Percentiles rank a stretch among this genome's conserved stretches.
Evolutionary conservation across 768 basidiomycete genomes (phyloP).

Genomic region (Naematelia encephala): DNA sequence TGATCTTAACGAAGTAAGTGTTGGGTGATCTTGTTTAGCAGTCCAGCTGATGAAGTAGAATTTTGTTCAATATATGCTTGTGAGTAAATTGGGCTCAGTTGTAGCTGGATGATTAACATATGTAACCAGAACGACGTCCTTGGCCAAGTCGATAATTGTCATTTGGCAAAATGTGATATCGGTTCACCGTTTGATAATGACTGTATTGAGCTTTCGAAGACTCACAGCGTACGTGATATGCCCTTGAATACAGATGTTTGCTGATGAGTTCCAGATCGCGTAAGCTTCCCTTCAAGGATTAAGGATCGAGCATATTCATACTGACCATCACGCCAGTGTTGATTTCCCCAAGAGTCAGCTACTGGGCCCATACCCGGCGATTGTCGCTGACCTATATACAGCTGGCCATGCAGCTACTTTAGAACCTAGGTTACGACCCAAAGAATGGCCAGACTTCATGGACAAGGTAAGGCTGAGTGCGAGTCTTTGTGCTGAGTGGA

Average conservation of each 20-base stretch:
- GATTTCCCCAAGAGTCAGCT: slow-evolving; percentile 49
- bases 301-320: background rate
- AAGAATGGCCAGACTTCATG: slow-evolving; percentile 49
- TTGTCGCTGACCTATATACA: slow-evolving; percentile 11
- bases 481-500: background rate
- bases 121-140: slow-evolving; percentile 45
- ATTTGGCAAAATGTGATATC: slow-evolving; percentile 40
- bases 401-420: slow-evolving; percentile 41
- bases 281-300: slow-evolving; percentile 9
- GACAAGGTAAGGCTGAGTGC: slow-evolving; percentile 29
- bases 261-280: slow-evolving; percentile 29
- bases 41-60: slow-evolving; percentile 28
- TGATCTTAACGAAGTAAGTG: slow-evolving; percentile 39
- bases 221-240: slow-evolving; percentile 41
- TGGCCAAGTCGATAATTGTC: slow-evolving; percentile 47
- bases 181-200: slow-evolving; percentile 21
- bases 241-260: background rate
- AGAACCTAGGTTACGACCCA: slow-evolving; percentile 23
- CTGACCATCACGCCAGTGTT: slow-evolving; percentile 24
- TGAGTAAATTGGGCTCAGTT: slow-evolving; percentile 5
- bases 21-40: background rate
- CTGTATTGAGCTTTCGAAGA: slow-evolving; percentile 38
- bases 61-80: slow-evolving; percentile 46
- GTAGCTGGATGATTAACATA: too few relatives aligned
- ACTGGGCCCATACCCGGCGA: background rate